These are phyloP conservation scores for Avicennia marina DNA, from an alignment of 257 asterid genomes.

Conservation along the genomic window DNA sequence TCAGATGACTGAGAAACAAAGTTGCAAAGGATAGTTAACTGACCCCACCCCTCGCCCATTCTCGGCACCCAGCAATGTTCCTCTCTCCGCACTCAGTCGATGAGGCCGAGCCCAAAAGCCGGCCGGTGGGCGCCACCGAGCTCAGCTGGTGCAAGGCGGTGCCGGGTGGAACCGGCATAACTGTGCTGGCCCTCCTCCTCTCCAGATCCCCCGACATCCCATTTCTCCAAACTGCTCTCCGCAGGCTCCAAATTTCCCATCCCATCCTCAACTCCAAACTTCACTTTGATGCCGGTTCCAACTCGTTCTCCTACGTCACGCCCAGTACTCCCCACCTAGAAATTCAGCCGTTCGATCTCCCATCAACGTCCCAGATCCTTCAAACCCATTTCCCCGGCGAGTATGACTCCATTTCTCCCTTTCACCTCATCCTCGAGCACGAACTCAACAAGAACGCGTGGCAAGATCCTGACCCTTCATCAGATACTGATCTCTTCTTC, in stretches of 20 bases:
- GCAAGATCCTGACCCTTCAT: constrained; percentile 34
- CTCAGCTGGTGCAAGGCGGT: constrained; percentile 93
- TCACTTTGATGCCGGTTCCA: constrained; percentile 32
- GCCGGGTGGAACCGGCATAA: constrained; percentile 88
- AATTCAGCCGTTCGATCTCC: constrained; percentile 52
- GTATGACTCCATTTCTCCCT: constrained; percentile 28
- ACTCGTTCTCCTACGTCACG: constrained; percentile 52
- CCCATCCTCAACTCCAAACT: constrained; percentile 83
- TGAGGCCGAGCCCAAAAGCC: no score
- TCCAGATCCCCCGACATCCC: constrained; percentile 41
- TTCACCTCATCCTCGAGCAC: constrained; percentile 74
- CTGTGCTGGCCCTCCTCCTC: constrained; percentile 65
- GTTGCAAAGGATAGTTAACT: no score
- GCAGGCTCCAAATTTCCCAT: constrained; percentile 52
- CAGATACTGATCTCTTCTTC: constrained; percentile 46
- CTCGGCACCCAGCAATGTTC: no score
- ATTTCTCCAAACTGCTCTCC: constrained; percentile 53
- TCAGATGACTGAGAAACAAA: no score
- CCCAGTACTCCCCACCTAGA: no score
- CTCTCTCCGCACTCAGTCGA: no score
- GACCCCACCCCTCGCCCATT: no score
- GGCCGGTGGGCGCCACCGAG: constrained; percentile 73
- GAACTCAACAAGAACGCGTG: constrained; percentile 63
- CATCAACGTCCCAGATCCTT: constrained; percentile 59
- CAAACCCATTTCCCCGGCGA: constrained; percentile 12